A percentile compares a stretch with the other conserved stretches of the same genome.
Conservation (phyloP, 1,284 basidiomycete genomes). For the Puccinia hordei region DNA sequence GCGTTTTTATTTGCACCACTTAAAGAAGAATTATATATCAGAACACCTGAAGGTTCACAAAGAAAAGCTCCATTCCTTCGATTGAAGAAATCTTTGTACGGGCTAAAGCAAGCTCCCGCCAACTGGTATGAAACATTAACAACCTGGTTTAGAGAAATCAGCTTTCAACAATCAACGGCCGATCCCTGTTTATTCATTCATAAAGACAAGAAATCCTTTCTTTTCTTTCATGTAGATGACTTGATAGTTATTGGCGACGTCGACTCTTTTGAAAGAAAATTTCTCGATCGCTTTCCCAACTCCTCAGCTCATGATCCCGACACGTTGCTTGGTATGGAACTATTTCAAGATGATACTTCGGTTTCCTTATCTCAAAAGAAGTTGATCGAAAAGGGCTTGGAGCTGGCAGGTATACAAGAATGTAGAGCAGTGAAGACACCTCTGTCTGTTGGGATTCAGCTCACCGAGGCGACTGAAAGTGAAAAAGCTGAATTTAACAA, state of each 20-base stretch:
- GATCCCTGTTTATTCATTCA: background rate
- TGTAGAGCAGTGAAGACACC: background rate
- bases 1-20: slow-evolving; percentile 13
- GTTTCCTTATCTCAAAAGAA: background rate
- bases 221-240: slow-evolving; percentile 19
- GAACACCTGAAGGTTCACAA: background rate
- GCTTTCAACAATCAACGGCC: background rate
- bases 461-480: background rate
- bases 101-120: slow-evolving; percentile 1
- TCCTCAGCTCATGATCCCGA: background rate
- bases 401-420: background rate
- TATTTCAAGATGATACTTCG: background rate
- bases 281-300: background rate
- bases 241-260: background rate
- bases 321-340: background rate
- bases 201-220: background rate
- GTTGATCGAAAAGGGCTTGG: background rate
- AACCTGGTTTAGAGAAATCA: background rate
- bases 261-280: background rate
- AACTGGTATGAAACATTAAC: slow-evolving; percentile 6
- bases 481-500: too few relatives aligned
- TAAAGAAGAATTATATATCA: background rate
- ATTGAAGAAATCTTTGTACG: background rate
- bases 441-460: background rate
- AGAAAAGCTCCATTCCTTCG: background rate